These are phyloP conservation scores for Tulasnella sp. DNA, from an alignment of 768 basidiomycete genomes.

Conservation along the genomic window DNA sequence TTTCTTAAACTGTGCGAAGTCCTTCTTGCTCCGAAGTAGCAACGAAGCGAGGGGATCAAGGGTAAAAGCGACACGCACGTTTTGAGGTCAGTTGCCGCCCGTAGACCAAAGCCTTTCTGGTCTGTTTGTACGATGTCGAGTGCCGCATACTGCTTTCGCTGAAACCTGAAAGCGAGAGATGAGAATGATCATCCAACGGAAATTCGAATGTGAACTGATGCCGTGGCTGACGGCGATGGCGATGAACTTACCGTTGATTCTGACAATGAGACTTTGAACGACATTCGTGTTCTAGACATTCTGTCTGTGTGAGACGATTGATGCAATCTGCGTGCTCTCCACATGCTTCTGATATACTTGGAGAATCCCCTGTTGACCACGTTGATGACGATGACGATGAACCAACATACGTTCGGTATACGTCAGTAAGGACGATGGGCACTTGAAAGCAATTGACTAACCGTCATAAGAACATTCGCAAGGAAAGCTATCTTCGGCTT, in stretches of 20 bases:
- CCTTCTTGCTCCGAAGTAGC: background rate
- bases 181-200: background rate
- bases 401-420: slow-evolving; percentile 14
- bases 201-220: background rate
- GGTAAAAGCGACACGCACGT: slow-evolving; percentile 25
- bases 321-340: slow-evolving; percentile 87
- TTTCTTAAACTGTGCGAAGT: background rate
- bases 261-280: slow-evolving; percentile 67
- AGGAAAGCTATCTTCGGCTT: slow-evolving; percentile 82
- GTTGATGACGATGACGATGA: background rate
- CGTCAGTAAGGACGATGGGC: background rate
- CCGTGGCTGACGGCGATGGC: slow-evolving; percentile 15
- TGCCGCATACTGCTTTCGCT: slow-evolving; percentile 66
- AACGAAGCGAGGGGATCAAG: background rate
- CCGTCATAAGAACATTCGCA: slow-evolving; percentile 84
- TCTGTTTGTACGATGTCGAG: slow-evolving; percentile 89
- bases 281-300: slow-evolving; percentile 86
- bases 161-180: slow-evolving; percentile 48
- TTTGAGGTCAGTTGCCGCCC: slow-evolving; percentile 42
- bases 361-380: background rate
- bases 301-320: slow-evolving; percentile 92
- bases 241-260: slow-evolving; percentile 70
- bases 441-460: slow-evolving; percentile 26
- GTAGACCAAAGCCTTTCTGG: slow-evolving; percentile 88
- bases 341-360: slow-evolving; percentile 57